Base-by-base conservation (phyloP, 1,284 basidiomycete species). In the Irpex sp. region DNA sequence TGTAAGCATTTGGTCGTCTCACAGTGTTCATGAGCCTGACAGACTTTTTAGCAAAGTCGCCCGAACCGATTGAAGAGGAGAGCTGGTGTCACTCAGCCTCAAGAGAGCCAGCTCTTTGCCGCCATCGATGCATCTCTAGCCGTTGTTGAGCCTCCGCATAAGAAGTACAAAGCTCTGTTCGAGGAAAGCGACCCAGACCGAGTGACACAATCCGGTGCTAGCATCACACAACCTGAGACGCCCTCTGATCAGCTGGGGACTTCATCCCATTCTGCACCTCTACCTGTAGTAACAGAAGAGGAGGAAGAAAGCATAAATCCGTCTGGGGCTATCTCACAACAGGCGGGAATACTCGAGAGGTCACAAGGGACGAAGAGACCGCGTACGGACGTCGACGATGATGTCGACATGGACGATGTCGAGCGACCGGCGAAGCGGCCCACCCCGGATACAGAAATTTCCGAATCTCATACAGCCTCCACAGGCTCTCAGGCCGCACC, bases 91-190 rank as follows among this genome's bases (percentile, higher is more conserved):
- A 36, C 68, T 64, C 42, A 64, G 57, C 59, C 52, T 2, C 35
- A 63, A 37, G 52, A 54, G 35, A 61, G 59, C 60, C 35, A 58
- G 55, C 61, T 72, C 19, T 55, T 68, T 54, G 67, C 3, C 65
- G 69, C 53, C 54, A 65, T 8, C 68, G 71, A 63, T 66, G 62
- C 23, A 5, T 60, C 52, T 67, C 59, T 3, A 72, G 28, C 28
- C 55, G 79, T 58, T 1, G 73, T 74, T 60, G 82, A 87, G 65
- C 84, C 86, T 0, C 80, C 84, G 2, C 71, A 84, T 21, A 89
- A 90, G 68, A 87, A 83, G 68, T 89, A 85, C 73, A 87, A 84
- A 67, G 82, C 82, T 0, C 76, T 91, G 3, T 91, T 88, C 63
- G 88, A 91, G 12, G 82, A 81, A 23, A 88, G 78, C 58, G 78